Evolutionary conservation across 1,139 yeast species (phyloP).

Genomic region (Hyphopichia fennica): DNA sequence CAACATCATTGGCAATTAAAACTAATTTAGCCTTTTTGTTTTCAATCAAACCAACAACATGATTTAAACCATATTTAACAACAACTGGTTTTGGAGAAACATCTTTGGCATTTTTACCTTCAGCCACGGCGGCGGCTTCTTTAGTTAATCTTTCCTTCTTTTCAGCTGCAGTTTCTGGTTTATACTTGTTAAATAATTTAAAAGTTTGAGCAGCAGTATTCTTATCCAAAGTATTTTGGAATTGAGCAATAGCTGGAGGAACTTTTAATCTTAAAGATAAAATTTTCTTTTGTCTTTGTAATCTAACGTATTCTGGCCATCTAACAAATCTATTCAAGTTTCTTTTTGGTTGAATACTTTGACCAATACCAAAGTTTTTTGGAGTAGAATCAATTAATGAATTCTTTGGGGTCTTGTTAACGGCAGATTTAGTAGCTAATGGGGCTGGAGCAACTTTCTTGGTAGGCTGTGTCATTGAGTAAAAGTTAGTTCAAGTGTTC

Average conservation of each 20-base stretch:
- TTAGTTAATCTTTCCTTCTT: conserved; percentile 98
- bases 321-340: conserved; percentile 82
- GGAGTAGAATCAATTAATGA: conserved; percentile 44
- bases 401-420: conserved; percentile 37
- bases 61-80: conserved; percentile 98
- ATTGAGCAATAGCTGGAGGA: conserved; percentile 97
- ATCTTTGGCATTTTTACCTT: conserved; percentile 94
- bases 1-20: conserved; percentile 96
- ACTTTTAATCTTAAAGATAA: conserved; percentile 94
- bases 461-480: conserved; percentile 73
- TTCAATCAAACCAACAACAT: conserved; percentile 93
- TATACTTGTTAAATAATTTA: conserved; percentile 96
- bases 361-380: conserved; percentile 46
- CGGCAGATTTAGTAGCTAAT: conserved; percentile 46
- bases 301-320: conserved; percentile 97
- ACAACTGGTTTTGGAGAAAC: conserved; percentile 94
- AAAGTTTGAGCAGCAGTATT: conserved; percentile 96
- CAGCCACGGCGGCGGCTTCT: conserved; percentile 98
- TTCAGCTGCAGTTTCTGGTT: conserved; percentile 96
- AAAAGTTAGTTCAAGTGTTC: conserved; percentile 34
- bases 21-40: conserved; percentile 98
- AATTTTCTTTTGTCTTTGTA: conserved; percentile 90
- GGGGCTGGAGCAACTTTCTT: conserved; percentile 57
- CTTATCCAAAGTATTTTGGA: conserved; percentile 93
- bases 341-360: conserved; percentile 44